Percentiles rank a stretch among this genome's conserved stretches.
These are phyloP conservation scores for Zasmidium citrigriseum DNA, from an alignment of 2,329 filamentous ascomycete genomes.

Conservation along the genomic window DNA sequence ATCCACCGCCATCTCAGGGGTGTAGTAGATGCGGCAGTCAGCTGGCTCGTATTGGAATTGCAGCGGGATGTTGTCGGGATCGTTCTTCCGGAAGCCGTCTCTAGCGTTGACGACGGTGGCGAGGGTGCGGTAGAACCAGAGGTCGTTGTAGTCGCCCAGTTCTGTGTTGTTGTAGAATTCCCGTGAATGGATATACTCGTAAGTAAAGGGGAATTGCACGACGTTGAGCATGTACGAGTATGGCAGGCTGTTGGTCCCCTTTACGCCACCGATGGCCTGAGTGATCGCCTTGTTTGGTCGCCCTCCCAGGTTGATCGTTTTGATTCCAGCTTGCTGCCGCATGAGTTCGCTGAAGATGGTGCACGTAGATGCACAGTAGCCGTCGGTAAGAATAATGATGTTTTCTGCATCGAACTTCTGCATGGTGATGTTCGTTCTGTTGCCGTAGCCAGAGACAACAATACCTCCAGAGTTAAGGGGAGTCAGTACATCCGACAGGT, in stretches of 20 bases:
- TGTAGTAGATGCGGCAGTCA: slow-evolving; percentile 56
- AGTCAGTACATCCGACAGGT: slow-evolving; percentile 46
- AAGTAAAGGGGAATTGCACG: slow-evolving; percentile 25
- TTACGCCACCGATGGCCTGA: slow-evolving; percentile 48
- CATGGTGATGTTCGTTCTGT: slow-evolving; percentile 47
- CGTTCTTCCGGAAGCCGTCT: slow-evolving; percentile 35
- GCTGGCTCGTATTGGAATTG: slow-evolving; percentile 52
- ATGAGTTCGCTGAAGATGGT: slow-evolving; percentile 49
- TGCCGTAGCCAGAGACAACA: slow-evolving; percentile 52
- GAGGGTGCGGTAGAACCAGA: slow-evolving; percentile 27
- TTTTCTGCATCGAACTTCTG: slow-evolving; percentile 60
- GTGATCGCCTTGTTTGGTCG: slow-evolving; percentile 43
- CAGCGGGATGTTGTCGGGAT: slow-evolving; percentile 44
- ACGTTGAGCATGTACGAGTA: slow-evolving; percentile 26
- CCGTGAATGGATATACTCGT: slow-evolving; percentile 22
- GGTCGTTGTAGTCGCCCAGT: slow-evolving; percentile 30
- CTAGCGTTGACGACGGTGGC: slow-evolving; percentile 30
- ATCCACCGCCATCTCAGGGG: slow-evolving; percentile 51
- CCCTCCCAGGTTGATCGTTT: slow-evolving; percentile 46
- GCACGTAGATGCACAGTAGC: slow-evolving; percentile 50
- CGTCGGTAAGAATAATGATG: slow-evolving; percentile 53
- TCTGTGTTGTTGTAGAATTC: slow-evolving; percentile 32
- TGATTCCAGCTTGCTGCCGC: slow-evolving; percentile 46
- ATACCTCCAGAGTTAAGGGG: slow-evolving; percentile 38
- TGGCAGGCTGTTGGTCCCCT: slow-evolving; percentile 40